A percentile compares a stretch with the other conserved stretches of the same genome.
phyloP scores from a whole-genome alignment of 176 grass and related monocot species.

The Bolboschoenus planiculmis region DNA sequence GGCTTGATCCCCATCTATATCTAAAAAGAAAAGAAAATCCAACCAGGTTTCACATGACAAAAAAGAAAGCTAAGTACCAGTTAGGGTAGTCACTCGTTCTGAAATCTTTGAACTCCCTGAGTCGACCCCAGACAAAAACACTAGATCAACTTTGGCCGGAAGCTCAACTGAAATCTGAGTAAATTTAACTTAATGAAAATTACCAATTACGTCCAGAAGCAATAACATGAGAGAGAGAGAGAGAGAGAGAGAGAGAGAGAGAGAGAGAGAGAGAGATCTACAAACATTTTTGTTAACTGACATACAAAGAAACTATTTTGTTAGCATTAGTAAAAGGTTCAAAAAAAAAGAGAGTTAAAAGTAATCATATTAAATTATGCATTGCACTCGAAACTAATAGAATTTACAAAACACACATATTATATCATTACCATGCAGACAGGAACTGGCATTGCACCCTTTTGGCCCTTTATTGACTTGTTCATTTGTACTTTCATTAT shows the following conservation, averaged over 20 bases:
- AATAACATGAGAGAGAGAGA: not conserved
- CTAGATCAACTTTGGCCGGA: slow-evolving; percentile 71
- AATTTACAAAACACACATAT: not conserved
- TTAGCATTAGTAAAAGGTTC: not conserved
- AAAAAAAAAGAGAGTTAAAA: not conserved
- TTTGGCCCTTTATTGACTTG: not conserved
- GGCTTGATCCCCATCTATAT: no score
- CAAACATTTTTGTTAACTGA: no score
- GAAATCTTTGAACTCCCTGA: slow-evolving; percentile 35
- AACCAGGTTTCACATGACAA: slow-evolving; percentile 1
- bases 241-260: not conserved
- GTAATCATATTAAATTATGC: not conserved
- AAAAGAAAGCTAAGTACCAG: slow-evolving; percentile 42
- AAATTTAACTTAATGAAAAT: slow-evolving; percentile 24
- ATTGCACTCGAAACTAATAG: not conserved
- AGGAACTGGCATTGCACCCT: not conserved
- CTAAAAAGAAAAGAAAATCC: no score
- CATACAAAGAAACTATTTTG: not conserved
- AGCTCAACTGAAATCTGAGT: slow-evolving; percentile 51
- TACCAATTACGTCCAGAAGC: slow-evolving; percentile 9
- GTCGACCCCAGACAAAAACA: slow-evolving; percentile 61
- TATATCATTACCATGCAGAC: not conserved
- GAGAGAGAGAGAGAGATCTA: not conserved
- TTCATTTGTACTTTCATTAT: not conserved
- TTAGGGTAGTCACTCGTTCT: slow-evolving; percentile 56